A percentile compares a stretch with the other conserved stretches of the same genome.
Conservation (phyloP, 78 protist species). For the Dictyostelium discoideum region dicty_2.7 NC_007089.4:4394001-4394500, state of each 20-base stretch:
- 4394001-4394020: background rate
- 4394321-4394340: background rate
- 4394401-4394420: background rate
- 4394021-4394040: background rate
- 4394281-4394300: background rate
- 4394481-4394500: conserved; percentile 15
- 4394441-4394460: background rate
- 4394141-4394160: background rate
- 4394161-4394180: background rate
- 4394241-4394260: conserved; percentile 3
- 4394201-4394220: conserved; percentile 1
- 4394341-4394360: conserved; percentile 1
- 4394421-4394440: background rate
- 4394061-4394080: background rate
- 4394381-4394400: conserved; percentile 45
- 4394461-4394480: conserved; percentile 5
- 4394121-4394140: background rate
- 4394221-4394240: background rate
- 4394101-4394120: background rate
- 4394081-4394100: too few relatives aligned
- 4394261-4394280: background rate
- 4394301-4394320: background rate
- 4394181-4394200: conserved; percentile 21
- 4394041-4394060: conserved; percentile 18
- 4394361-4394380: conserved; percentile 42